phyloP scores from a whole-genome alignment of 164 flowering plant species.

The Akebia trifoliata region DNA sequence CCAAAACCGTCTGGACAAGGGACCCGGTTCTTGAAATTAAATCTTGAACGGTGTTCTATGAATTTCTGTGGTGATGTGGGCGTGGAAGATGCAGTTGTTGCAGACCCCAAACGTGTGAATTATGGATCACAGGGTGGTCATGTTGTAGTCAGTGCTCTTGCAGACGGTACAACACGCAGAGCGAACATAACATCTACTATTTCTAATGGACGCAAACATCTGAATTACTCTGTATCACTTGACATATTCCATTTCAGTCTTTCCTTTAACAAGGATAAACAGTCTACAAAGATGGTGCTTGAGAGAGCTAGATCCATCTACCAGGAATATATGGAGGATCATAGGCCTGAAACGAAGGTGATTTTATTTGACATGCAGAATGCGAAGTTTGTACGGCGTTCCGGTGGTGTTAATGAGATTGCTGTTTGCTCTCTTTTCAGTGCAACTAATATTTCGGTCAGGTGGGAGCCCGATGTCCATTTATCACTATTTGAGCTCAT shows the following conservation, averaged over 20 bases:
- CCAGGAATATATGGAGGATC: constrained; percentile 57
- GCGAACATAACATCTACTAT: constrained; percentile 60
- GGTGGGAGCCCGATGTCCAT: constrained; percentile 99
- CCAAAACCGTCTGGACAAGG: constrained; percentile 76
- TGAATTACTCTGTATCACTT: constrained; percentile 65
- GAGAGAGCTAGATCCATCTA: constrained; percentile 85
- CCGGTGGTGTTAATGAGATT: constrained; percentile 76
- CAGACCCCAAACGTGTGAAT: constrained; percentile 90
- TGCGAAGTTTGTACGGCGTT: constrained; percentile 85
- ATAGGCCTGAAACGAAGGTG: constrained; percentile 45
- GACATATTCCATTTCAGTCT: constrained; percentile 74
- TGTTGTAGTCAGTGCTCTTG: constrained; percentile 49
- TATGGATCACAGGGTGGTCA: constrained; percentile 97
- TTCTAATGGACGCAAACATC: constrained; percentile 39
- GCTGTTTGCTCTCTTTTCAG: constrained; percentile 91
- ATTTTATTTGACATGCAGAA: constrained; percentile 85
- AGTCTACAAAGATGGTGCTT: constrained; percentile 77
- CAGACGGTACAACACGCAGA: constrained; percentile 84
- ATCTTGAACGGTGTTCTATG: constrained; percentile 77
- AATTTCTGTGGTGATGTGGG: constrained; percentile 62
- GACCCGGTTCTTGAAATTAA: constrained; percentile 55
- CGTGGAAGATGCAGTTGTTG: constrained; percentile 65
- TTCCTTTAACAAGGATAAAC: constrained; percentile 82
- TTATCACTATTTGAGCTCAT: constrained; percentile 71
- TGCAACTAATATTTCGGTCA: constrained; percentile 77